Conservation (phyloP, 2,329 filamentous ascomycete species). For the Alternaria triticina region DNA sequence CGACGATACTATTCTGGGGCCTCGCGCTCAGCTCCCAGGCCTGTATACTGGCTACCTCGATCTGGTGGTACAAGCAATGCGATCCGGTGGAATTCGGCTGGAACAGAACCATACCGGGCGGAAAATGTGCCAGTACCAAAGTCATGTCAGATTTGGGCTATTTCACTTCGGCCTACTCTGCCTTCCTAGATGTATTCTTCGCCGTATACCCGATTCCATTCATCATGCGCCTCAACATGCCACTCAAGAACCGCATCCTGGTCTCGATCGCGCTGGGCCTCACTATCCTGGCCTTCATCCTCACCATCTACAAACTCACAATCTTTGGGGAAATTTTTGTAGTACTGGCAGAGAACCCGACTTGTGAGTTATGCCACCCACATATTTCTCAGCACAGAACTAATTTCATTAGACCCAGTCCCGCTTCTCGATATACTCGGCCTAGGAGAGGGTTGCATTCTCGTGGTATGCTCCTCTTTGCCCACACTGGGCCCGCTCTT, state of each 20-base stretch:
- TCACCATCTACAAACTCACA: background rate
- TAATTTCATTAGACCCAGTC: background rate
- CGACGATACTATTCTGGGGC: slow-evolving; percentile 2
- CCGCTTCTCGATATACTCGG: slow-evolving; percentile 1
- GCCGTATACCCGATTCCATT: background rate
- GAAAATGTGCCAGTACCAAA: background rate
- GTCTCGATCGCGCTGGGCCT: background rate
- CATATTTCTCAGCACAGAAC: background rate
- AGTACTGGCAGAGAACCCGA: background rate
- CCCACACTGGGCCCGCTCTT: background rate
- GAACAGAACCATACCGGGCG: background rate
- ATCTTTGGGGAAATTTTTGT: background rate
- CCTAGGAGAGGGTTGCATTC: background rate
- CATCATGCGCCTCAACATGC: background rate
- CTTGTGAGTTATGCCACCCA: background rate
- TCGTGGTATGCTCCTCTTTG: background rate
- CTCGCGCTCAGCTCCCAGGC: slow-evolving; percentile 5
- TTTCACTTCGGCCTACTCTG: background rate
- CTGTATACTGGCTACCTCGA: slow-evolving; percentile 1
- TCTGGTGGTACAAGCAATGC: slow-evolving; percentile 6
- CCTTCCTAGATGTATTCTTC: background rate
- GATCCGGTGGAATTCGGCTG: background rate
- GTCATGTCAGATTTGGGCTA: background rate
- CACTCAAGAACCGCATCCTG: background rate
- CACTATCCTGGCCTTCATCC: background rate